phyloP scores from a whole-genome alignment of 345 rosid species.

The Iberis pinnata region DNA sequence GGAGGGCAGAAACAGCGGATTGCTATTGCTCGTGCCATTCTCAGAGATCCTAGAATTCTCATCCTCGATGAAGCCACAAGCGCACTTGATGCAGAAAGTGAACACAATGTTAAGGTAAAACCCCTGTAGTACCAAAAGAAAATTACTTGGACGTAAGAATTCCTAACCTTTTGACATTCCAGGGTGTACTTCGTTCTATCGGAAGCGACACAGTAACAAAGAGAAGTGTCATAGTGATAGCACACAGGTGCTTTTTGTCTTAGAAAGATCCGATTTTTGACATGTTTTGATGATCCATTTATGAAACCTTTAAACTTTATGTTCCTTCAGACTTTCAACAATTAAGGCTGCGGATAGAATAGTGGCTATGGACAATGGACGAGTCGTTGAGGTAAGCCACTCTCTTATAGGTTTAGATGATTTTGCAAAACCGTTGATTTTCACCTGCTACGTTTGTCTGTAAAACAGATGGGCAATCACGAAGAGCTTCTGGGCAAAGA shows the following conservation, averaged over 20 bases:
- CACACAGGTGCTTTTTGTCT: slow-evolving; percentile 55
- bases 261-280: background rate
- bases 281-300: background rate
- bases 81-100: slow-evolving; percentile 96
- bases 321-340: slow-evolving; percentile 71
- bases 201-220: slow-evolving; percentile 48
- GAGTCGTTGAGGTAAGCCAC: slow-evolving; percentile 59
- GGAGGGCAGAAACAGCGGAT: slow-evolving; percentile 98
- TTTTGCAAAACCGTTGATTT: background rate
- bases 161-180: slow-evolving; percentile 11
- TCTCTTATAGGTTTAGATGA: slow-evolving; percentile 5
- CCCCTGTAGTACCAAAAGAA: background rate
- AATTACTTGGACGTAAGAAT: background rate
- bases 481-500: slow-evolving; percentile 62
- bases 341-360: slow-evolving; percentile 87
- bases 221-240: slow-evolving; percentile 83
- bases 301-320: background rate
- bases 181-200: slow-evolving; percentile 81
- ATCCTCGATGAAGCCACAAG: slow-evolving; percentile 97
- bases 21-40: slow-evolving; percentile 94
- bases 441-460: slow-evolving; percentile 6
- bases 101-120: slow-evolving; percentile 80
- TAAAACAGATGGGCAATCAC: slow-evolving; percentile 71
- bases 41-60: slow-evolving; percentile 80
- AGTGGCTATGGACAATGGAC: slow-evolving; percentile 81